Conservation (phyloP, 306 rosid species). For the Nissolia schottii region DNA sequence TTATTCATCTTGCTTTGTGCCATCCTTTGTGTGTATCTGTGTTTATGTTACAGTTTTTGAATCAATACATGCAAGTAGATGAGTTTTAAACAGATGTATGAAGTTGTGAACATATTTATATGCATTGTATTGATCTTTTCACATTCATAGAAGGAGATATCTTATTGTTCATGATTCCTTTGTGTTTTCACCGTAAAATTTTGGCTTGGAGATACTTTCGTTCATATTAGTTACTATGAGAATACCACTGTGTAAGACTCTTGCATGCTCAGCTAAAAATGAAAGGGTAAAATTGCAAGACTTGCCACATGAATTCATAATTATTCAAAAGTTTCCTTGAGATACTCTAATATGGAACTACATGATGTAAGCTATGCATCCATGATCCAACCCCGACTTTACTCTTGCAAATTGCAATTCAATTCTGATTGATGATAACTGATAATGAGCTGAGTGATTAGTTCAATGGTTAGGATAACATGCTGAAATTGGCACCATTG, state of each 20-base stretch:
- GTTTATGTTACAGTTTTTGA: neutral
- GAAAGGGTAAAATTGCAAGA: neutral
- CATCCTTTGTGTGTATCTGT: neutral
- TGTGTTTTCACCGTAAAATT: neutral
- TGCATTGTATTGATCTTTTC: neutral
- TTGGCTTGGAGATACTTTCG: neutral
- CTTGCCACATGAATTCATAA: neutral
- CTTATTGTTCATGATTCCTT: neutral
- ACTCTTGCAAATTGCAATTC: neutral
- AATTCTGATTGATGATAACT: constrained; percentile 3
- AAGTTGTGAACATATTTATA: neutral
- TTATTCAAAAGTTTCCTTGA: neutral
- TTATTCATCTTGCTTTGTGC: constrained; percentile 3
- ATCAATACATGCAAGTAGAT: neutral
- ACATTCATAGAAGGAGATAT: neutral
- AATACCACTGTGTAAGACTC: neutral
- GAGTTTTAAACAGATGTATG: neutral
- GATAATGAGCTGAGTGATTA: neutral
- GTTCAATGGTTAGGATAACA: constrained; percentile 10
- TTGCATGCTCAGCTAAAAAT: neutral
- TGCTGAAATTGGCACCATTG: neutral
- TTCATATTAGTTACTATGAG: neutral
- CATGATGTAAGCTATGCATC: neutral
- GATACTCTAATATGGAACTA: neutral
- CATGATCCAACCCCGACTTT: neutral